Percentiles rank a stretch among this genome's conserved stretches.
phyloP scores from a whole-genome alignment of 352 stramenopile species.

The Pythium guiyangense region DNA sequence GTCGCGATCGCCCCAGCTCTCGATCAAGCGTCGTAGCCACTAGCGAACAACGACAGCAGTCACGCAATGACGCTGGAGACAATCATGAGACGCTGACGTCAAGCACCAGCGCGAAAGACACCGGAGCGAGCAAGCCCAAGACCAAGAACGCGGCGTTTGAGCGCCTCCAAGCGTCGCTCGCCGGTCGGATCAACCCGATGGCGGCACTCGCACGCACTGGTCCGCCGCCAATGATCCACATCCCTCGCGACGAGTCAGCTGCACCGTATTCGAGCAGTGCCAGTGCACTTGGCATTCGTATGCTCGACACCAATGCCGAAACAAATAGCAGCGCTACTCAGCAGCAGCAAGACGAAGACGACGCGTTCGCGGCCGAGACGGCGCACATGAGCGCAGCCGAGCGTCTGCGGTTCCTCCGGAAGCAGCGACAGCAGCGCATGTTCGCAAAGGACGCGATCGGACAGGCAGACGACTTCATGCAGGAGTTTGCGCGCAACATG shows the following conservation, averaged over 20 bases:
- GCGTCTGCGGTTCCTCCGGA: slow-evolving; percentile 52
- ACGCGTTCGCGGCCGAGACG: slow-evolving; percentile 55
- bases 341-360: slow-evolving; percentile 24
- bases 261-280: too few relatives aligned
- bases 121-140: too few relatives aligned
- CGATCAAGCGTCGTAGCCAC: slow-evolving; percentile 5
- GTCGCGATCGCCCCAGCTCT: background rate
- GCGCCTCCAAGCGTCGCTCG: slow-evolving; percentile 55
- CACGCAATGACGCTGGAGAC: background rate
- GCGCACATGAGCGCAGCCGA: slow-evolving; percentile 56
- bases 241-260: slow-evolving; percentile 13
- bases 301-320: too few relatives aligned
- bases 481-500: slow-evolving; percentile 63
- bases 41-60: slow-evolving; percentile 9
- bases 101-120: background rate
- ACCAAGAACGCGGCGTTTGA: slow-evolving; percentile 35
- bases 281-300: too few relatives aligned
- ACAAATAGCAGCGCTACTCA: too few relatives aligned
- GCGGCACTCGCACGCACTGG: slow-evolving; percentile 16
- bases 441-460: slow-evolving; percentile 39
- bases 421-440: too few relatives aligned
- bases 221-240: slow-evolving; percentile 26
- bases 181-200: slow-evolving; percentile 24
- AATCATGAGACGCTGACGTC: too few relatives aligned
- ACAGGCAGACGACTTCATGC: slow-evolving; percentile 60